Conservation (phyloP, 208 protist genomes). For the Crithidia expoeki region DNA sequence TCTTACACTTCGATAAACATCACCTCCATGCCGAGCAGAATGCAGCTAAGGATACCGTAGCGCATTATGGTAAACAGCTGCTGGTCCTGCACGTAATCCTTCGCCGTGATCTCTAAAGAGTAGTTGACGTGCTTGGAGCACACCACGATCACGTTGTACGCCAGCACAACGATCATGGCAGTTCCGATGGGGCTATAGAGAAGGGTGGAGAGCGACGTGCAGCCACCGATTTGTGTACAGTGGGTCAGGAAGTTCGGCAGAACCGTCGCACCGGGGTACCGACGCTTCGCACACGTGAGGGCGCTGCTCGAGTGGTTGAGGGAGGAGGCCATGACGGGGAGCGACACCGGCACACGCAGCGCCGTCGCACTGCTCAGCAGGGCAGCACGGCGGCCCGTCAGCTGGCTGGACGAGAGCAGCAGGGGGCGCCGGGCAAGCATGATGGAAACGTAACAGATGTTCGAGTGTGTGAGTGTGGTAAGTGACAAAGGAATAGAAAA, state of each 20-base stretch:
- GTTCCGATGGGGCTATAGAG: conserved; percentile 84
- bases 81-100: conserved; percentile 92
- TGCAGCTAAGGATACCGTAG: conserved; percentile 82
- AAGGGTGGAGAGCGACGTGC: conserved; percentile 67
- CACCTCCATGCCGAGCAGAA: conserved; percentile 85
- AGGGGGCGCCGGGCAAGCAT: conserved; percentile 43
- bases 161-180: conserved; percentile 70
- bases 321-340: background rate
- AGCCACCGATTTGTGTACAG: conserved; percentile 54
- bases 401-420: conserved; percentile 24
- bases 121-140: conserved; percentile 85
- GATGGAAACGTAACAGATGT: too few relatives aligned
- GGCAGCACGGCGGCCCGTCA: conserved; percentile 24
- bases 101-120: conserved; percentile 85
- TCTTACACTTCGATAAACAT: conserved; percentile 86
- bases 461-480: conserved; percentile 2
- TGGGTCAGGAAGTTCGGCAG: conserved; percentile 66
- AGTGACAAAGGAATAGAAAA: conserved; percentile 27
- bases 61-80: conserved; percentile 83
- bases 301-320: conserved; percentile 5
- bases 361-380: conserved; percentile 18
- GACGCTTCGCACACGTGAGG: conserved; percentile 34
- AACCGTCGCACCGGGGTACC: conserved; percentile 42
- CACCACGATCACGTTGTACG: conserved; percentile 89
- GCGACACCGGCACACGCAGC: conserved; percentile 17